phyloP scores from a whole-genome alignment of 176 grass and related monocot species.

The Phoenix dactylifera region DNA sequence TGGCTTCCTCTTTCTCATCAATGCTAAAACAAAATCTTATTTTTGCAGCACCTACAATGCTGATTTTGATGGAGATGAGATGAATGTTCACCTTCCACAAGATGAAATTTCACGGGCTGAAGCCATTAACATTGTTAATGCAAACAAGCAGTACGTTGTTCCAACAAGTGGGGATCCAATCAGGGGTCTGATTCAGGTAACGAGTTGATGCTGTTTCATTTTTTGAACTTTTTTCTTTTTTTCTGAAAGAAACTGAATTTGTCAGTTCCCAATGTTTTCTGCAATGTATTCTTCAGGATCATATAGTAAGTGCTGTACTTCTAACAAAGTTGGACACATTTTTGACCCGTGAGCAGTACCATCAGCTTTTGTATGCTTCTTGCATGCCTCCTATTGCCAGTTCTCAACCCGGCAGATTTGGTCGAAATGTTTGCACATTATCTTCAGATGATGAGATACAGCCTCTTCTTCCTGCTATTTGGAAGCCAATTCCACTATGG shows the following conservation, averaged over 20 bases:
- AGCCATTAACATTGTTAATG: slow-evolving; percentile 83
- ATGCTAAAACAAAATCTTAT: not conserved
- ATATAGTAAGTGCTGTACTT: slow-evolving; percentile 89
- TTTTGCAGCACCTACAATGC: slow-evolving; percentile 93
- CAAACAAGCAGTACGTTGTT: slow-evolving; percentile 93
- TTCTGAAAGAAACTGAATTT: too few relatives aligned
- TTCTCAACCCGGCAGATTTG: slow-evolving; percentile 21
- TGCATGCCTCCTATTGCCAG: slow-evolving; percentile 35
- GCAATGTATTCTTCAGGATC: slow-evolving; percentile 45
- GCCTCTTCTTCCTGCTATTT: slow-evolving; percentile 52
- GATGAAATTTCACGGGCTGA: slow-evolving; percentile 97
- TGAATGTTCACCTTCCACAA: slow-evolving; percentile 97
- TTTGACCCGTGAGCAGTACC: slow-evolving; percentile 78
- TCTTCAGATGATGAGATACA: slow-evolving; percentile 35
- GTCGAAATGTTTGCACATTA: slow-evolving; percentile 45
- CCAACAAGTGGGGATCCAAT: slow-evolving; percentile 79
- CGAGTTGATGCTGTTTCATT: not conserved
- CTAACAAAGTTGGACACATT: slow-evolving; percentile 69
- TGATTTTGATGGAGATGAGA: slow-evolving; percentile 99
- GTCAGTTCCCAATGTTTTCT: not conserved
- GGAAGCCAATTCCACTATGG: slow-evolving; percentile 61
- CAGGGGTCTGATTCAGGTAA: slow-evolving; percentile 92
- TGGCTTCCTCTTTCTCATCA: not conserved
- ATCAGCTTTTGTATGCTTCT: slow-evolving; percentile 74
- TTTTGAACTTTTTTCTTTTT: not conserved